Percentiles rank a stretch among this genome's conserved stretches.
Conservation (phyloP, 345 rosid genomes). For the Acer saccharum region DNA sequence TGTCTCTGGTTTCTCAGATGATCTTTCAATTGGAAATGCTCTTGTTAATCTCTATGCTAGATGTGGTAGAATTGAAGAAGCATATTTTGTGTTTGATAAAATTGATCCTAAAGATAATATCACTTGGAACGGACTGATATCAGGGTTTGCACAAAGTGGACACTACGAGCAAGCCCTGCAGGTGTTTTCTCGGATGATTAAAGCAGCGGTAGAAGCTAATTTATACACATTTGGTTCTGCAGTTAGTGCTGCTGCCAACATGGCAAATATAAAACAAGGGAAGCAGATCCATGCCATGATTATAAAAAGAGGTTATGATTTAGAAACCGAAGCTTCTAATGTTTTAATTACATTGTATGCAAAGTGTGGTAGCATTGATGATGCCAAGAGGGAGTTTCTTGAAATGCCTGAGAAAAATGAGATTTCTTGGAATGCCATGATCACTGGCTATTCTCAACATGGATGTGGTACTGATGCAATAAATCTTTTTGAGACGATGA, state of each 20-base stretch:
- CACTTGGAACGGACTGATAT: constrained; percentile 86
- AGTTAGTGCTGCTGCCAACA: constrained; percentile 84
- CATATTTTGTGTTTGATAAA: constrained; percentile 64
- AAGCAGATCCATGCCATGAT: constrained; percentile 73
- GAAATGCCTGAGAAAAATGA: constrained; percentile 71
- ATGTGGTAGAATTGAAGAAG: constrained; percentile 70
- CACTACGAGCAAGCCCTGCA: constrained; percentile 68
- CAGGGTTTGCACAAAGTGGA: constrained; percentile 82
- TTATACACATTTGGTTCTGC: constrained; percentile 74
- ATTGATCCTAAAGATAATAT: constrained; percentile 66
- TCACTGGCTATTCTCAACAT: constrained; percentile 80
- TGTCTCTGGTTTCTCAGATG: constrained; percentile 63
- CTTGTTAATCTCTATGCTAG: constrained; percentile 79
- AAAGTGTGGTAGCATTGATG: constrained; percentile 75
- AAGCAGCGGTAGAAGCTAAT: constrained; percentile 50
- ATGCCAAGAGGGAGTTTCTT: constrained; percentile 61
- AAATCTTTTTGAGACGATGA: constrained; percentile 67
- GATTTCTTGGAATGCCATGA: constrained; percentile 92
- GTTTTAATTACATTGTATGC: constrained; percentile 78
- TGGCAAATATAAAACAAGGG: constrained; percentile 76
- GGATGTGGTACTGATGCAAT: constrained; percentile 75
- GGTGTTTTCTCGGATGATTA: constrained; percentile 63
- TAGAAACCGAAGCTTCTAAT: constrained; percentile 78
- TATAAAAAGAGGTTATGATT: constrained; percentile 63
- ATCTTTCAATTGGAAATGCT: constrained; percentile 74